phyloP scores from a whole-genome alignment of 2,329 filamentous ascomycete species.

The Scolecobasidium constrictum region DNA sequence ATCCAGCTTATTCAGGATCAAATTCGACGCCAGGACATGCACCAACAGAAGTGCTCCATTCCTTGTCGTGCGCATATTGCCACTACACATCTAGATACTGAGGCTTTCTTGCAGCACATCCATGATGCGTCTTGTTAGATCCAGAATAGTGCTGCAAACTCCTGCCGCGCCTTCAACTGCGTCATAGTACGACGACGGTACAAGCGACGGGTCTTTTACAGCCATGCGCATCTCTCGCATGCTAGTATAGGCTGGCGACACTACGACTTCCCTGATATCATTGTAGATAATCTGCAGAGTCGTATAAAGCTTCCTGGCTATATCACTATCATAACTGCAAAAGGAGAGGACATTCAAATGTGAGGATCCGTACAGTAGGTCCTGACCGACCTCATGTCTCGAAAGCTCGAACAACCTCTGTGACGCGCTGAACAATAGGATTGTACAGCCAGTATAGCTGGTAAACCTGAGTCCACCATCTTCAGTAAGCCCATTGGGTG shows the following conservation, averaged over 20 bases:
- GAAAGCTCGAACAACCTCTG: conserved; percentile 11
- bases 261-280: conserved; percentile 11
- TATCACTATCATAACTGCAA: conserved; percentile 11
- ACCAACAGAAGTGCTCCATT: too few species aligned
- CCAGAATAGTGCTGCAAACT: not conserved
- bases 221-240: not conserved
- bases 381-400: conserved; percentile 11
- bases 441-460: conserved; percentile 10
- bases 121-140: not conserved
- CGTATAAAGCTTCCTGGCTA: conserved; percentile 9
- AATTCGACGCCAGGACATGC: too few species aligned
- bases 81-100: too few species aligned
- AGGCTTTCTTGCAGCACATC: not conserved
- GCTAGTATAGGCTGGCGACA: conserved; percentile 2
- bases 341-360: conserved; percentile 12
- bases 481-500: not conserved
- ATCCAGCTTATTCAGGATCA: too few species aligned
- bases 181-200: not conserved
- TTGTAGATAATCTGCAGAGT: conserved; percentile 11
- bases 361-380: conserved; percentile 11
- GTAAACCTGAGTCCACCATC: conserved; percentile 10
- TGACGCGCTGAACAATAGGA: conserved; percentile 12
- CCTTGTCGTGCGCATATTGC: too few species aligned
- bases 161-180: not conserved
- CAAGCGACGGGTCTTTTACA: not conserved